Evolutionary conservation across 1,284 basidiomycete genomes (phyloP).

Genomic region (Mycena sp.): DNA sequence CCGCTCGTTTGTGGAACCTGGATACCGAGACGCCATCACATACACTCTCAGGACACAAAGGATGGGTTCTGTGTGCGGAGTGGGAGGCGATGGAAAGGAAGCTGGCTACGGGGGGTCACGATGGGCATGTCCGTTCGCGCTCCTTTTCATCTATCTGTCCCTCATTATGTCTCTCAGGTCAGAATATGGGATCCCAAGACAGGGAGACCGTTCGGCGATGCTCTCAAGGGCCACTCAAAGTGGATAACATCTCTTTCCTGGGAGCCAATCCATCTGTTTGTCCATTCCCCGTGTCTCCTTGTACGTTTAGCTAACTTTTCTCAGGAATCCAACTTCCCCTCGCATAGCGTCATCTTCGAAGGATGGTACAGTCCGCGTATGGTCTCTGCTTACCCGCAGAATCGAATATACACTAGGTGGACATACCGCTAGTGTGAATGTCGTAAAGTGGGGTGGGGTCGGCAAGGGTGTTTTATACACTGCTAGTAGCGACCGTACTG

Average conservation of each 20-base stretch:
- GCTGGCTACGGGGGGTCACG: constrained; percentile 91
- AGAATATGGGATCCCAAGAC: constrained; percentile 92
- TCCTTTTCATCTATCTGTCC: background rate
- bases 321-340: constrained; percentile 79
- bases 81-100: constrained; percentile 95
- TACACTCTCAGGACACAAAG: constrained; percentile 88
- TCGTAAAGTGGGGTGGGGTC: constrained; percentile 92
- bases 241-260: constrained; percentile 98
- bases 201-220: constrained; percentile 86
- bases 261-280: constrained; percentile 93
- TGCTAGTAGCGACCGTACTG: constrained; percentile 92
- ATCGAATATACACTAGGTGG: constrained; percentile 92
- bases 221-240: constrained; percentile 92
- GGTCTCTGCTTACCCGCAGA: constrained; percentile 81
- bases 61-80: constrained; percentile 97
- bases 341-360: constrained; percentile 96
- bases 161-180: constrained; percentile 53
- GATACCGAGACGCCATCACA: constrained; percentile 93
- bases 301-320: constrained; percentile 5
- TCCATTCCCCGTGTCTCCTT: constrained; percentile 5
- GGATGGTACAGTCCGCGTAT: constrained; percentile 94
- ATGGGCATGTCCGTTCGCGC: constrained; percentile 75
- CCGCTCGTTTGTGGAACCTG: constrained; percentile 94
- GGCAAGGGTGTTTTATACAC: constrained; percentile 90
- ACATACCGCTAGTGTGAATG: constrained; percentile 94